A percentile compares a stretch with the other conserved stretches of the same genome.
phyloP scores from a whole-genome alignment of 1,284 basidiomycete species.

The Boletus hoseneyae region DNA sequence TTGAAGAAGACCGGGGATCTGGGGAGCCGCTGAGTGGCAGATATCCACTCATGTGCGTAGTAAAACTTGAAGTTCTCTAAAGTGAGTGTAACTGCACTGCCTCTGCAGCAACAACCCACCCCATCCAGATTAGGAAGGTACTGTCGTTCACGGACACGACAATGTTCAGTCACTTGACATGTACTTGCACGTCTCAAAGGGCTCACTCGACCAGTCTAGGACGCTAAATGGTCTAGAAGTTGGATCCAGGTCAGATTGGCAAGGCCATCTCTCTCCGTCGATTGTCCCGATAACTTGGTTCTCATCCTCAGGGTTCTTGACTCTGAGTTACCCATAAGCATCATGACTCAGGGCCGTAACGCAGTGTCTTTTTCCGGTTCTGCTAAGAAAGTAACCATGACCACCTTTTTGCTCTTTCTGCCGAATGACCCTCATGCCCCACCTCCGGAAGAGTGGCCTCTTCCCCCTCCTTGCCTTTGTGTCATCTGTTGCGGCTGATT shows the following conservation, averaged over 20 bases:
- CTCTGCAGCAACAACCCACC: background rate
- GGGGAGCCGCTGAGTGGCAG: constrained; percentile 18
- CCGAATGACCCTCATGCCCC: background rate
- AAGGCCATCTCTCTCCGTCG: background rate
- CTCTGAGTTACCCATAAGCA: no score
- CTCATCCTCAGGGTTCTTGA: background rate
- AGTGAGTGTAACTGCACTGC: background rate
- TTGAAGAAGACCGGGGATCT: constrained; percentile 5
- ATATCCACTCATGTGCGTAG: constrained; percentile 13
- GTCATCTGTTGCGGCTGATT: constrained; percentile 14
- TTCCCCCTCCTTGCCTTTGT: constrained; percentile 5
- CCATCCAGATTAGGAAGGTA: constrained; percentile 8
- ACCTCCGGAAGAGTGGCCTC: background rate
- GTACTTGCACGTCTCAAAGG: no score
- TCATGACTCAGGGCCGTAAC: background rate
- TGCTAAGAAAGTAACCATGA: background rate
- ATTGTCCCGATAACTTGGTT: background rate
- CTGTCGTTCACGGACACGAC: constrained; percentile 1
- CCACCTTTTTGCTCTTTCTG: background rate
- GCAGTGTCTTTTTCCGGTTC: background rate
- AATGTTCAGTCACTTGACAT: no score
- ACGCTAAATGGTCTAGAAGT: background rate
- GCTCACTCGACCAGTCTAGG: background rate
- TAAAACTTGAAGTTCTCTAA: no score
- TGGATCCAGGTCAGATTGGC: no score